phyloP scores from a whole-genome alignment of 2,329 filamentous ascomycete genomes.

The Arthrobotrys sinensis region DNA sequence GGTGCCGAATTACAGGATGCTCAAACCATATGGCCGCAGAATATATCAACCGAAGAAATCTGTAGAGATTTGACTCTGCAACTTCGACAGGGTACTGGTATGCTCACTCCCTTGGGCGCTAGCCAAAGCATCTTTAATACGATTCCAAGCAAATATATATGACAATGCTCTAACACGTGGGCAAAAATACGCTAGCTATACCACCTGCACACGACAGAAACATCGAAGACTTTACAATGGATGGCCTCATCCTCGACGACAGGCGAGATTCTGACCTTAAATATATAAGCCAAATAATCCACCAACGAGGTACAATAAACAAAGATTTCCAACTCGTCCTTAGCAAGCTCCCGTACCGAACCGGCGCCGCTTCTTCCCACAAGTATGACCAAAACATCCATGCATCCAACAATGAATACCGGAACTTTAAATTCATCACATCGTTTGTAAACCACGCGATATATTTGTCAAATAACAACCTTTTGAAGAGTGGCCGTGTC shows the following conservation, averaged over 20 bases:
- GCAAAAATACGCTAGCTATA: neutral
- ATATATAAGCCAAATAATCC: neutral
- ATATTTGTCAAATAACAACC: neutral
- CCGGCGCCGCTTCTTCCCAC: too few species aligned
- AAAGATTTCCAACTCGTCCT: neutral
- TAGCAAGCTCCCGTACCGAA: neutral
- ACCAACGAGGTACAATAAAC: neutral
- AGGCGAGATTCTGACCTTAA: neutral
- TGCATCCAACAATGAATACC: too few species aligned
- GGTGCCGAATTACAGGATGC: neutral
- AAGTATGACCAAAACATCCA: too few species aligned
- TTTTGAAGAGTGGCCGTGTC: neutral
- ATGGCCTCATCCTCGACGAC: neutral
- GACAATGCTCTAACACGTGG: too few species aligned
- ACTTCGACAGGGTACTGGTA: neutral
- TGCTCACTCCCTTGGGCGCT: too few species aligned
- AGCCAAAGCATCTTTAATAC: too few species aligned
- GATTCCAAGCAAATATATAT: too few species aligned
- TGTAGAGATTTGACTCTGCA: neutral
- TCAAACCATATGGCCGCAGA: neutral
- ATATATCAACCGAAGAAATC: neutral
- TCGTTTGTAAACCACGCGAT: neutral
- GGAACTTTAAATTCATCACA: neutral
- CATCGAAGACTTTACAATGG: neutral
- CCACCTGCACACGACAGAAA: neutral